Evolutionary conservation across 352 stramenopile genomes (phyloP).

Genomic region (Pythium volutum): DNA sequence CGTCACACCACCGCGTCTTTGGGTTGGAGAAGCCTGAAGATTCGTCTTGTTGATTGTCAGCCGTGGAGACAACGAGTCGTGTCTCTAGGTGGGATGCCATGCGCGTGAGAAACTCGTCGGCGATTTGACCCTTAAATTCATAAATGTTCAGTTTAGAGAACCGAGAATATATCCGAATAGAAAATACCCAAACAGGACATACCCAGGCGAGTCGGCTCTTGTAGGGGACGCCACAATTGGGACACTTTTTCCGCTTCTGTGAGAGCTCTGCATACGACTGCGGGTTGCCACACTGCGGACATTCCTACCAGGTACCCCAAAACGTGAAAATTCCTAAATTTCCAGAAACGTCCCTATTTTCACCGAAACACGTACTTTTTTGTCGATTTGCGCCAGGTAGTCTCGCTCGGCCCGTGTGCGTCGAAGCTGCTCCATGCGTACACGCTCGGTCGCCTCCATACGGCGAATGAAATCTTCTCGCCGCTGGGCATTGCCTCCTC

Average conservation of each 20-base stretch:
- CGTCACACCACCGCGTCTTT: constrained; percentile 40
- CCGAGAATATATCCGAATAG: too few species aligned
- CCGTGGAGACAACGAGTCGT: constrained; percentile 1
- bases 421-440: constrained; percentile 50
- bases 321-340: too few species aligned
- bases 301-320: constrained; percentile 35
- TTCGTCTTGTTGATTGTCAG: constrained; percentile 18
- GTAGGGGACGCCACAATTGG: constrained; percentile 72
- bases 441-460: constrained; percentile 69
- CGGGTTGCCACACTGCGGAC: constrained; percentile 59
- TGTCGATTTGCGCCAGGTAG: constrained; percentile 61
- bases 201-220: constrained; percentile 67
- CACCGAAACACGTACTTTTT: constrained; percentile 38
- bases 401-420: constrained; percentile 55
- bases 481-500: constrained; percentile 27
- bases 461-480: constrained; percentile 67
- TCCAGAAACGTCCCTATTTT: neutral
- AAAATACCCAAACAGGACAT: constrained; percentile 12
- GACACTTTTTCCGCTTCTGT: constrained; percentile 80
- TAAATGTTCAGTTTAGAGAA: neutral
- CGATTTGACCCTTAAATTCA: constrained; percentile 42
- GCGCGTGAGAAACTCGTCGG: constrained; percentile 59
- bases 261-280: constrained; percentile 75
- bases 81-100: constrained; percentile 37
- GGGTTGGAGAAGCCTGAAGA: neutral